Evolutionary conservation across 1,284 basidiomycete species (phyloP).

Genomic region (Phlebopus sp.): DNA sequence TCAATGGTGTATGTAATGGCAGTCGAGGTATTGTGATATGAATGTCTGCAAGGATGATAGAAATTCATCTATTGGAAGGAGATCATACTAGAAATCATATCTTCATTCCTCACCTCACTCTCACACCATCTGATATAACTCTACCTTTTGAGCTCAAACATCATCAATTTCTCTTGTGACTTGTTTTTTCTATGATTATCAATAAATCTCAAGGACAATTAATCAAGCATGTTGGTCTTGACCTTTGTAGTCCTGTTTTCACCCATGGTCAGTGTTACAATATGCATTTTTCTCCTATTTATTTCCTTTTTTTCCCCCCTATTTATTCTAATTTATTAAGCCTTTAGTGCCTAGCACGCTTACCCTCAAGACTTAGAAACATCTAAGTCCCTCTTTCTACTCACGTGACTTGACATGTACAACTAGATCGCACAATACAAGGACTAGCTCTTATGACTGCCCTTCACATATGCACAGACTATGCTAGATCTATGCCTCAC

Average conservation of each 20-base stretch:
- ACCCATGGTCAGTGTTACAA: too few species aligned
- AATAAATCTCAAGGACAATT: constrained; percentile 41
- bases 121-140: constrained; percentile 13
- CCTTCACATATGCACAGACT: too few species aligned
- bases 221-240: constrained; percentile 7
- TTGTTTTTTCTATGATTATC: constrained; percentile 37
- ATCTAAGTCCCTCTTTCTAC: too few species aligned
- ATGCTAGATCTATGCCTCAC: too few species aligned
- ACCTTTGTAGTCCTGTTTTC: constrained; percentile 5
- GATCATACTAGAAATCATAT: constrained; percentile 15
- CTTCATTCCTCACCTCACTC: constrained; percentile 21
- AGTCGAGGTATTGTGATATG: neutral
- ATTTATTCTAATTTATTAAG: too few species aligned
- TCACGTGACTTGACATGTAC: too few species aligned
- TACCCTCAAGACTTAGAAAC: too few species aligned
- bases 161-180: constrained; percentile 31
- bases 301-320: too few species aligned
- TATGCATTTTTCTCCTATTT: too few species aligned
- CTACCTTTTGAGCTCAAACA: constrained; percentile 18
- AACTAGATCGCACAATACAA: too few species aligned
- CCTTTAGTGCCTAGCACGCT: too few species aligned
- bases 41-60: constrained; percentile 11
- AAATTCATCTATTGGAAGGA: constrained; percentile 19
- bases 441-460: too few species aligned
- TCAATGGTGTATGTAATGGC: constrained; percentile 6